Conservation (phyloP, 345 rosid genomes). For the Brassica rapa region DNA sequence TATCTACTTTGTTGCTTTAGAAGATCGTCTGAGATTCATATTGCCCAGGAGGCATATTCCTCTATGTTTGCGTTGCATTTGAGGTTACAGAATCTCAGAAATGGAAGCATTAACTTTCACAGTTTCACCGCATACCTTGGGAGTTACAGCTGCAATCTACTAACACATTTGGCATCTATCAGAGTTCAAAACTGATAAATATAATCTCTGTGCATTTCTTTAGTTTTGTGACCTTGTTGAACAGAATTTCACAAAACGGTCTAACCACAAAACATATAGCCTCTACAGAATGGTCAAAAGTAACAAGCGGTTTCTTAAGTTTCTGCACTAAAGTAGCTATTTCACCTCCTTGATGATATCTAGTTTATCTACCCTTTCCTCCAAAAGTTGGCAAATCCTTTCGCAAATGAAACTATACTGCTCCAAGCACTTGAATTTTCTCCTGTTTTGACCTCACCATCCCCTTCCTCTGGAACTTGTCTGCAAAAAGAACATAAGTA, state of each 20-base stretch:
- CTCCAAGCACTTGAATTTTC: slow-evolving; percentile 35
- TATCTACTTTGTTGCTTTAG: slow-evolving; percentile 38
- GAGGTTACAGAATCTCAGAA: slow-evolving; percentile 41
- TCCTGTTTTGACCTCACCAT: slow-evolving; percentile 2
- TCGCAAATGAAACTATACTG: slow-evolving; percentile 32
- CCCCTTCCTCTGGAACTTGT: slow-evolving; percentile 5
- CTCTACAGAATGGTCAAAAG: slow-evolving; percentile 18
- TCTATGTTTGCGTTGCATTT: slow-evolving; percentile 37
- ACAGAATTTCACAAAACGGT: slow-evolving; percentile 5
- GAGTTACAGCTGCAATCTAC: slow-evolving; percentile 46
- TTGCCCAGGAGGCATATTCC: too few species aligned
- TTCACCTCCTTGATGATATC: background rate
- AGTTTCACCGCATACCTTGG: slow-evolving; percentile 80
- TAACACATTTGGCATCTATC: background rate
- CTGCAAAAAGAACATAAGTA: slow-evolving; percentile 23
- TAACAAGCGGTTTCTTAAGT: background rate
- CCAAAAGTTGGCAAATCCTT: slow-evolving; percentile 27
- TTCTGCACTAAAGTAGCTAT: background rate
- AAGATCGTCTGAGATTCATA: slow-evolving; percentile 53
- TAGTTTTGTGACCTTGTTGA: slow-evolving; percentile 5
- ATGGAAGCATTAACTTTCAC: slow-evolving; percentile 75
- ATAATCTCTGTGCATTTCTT: background rate
- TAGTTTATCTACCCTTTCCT: slow-evolving; percentile 17
- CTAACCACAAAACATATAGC: slow-evolving; percentile 20
- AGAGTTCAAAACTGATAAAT: too few species aligned